Evolutionary conservation across 345 rosid species (phyloP), one percentile per base, ranked within the genome.

Genomic region (Euphorbia lathyris): DNA sequence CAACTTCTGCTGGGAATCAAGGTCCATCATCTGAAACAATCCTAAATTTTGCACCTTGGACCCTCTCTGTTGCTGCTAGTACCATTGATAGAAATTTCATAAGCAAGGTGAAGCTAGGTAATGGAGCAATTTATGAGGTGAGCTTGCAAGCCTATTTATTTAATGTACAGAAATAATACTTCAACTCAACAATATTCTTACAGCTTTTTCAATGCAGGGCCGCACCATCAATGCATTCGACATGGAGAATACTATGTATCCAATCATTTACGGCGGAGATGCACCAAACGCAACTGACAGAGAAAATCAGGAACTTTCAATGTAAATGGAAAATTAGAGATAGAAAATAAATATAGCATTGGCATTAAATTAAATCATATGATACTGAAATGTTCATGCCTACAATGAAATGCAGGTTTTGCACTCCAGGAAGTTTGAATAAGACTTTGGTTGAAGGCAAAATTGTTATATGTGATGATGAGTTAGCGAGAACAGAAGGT

Each of bases 251-350:
- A 19, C 2, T 1, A 58, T 65, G 72, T 61, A 58, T 50, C 78
- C 79, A 1, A 30, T 74, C 7, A 65, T 80, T 55, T 58, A 63
- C 8, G 81, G 73, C 19, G 77, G 68, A 58, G 57, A 80, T 68
- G 83, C 76, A 0, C 66, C 77, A n/a, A 81, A 78, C 58, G 57
- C 2, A 19, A 58, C 48, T 1, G 65, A 43, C n/a, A 75, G 77
- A 58, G 68, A 56, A n/a, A 17, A 7, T 25, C 11, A 10, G n/a
- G 0, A 4, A 8, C 20, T 8, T 7, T 26, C 68, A 10, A 47
- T 32, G 55, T 65, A 47, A 16, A 5, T 1, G 43, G 9, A 40
- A 40, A 4, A 40, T 5, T 40, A 34, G 4, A 34, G 38, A 34
- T 40, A 2, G 7, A 0, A 2, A 40, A 40, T 1, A 9, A 40